Conservation (phyloP, 2,329 filamentous ascomycete species). For the Xenoacremonium recifei region DNA sequence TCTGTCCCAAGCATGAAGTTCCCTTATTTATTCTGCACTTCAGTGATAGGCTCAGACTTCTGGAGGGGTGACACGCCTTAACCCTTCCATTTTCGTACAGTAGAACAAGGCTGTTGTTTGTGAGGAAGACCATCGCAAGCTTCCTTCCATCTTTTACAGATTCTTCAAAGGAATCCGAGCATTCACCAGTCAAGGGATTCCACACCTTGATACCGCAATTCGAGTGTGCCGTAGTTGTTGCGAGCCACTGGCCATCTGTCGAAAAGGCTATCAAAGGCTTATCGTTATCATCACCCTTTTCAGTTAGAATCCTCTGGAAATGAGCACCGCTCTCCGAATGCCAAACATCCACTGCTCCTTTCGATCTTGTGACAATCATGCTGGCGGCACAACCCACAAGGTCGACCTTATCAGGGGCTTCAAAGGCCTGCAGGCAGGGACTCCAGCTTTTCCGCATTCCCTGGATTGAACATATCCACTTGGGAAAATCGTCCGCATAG, state of each 20-base stretch:
- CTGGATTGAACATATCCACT: background rate
- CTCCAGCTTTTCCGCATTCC: background rate
- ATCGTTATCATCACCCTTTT: background rate
- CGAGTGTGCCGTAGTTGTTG: background rate
- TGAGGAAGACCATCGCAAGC: background rate
- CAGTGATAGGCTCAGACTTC: too few relatives aligned
- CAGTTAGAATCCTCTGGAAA: background rate
- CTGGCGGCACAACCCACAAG: background rate
- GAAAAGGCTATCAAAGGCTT: background rate
- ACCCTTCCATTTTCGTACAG: too few relatives aligned
- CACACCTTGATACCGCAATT: background rate
- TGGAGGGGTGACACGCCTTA: too few relatives aligned
- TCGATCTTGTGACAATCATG: background rate
- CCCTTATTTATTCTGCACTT: too few relatives aligned
- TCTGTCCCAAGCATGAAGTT: background rate
- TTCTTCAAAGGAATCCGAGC: background rate
- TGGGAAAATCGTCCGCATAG: slow-evolving; percentile 3
- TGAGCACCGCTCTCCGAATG: background rate
- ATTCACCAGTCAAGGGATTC: background rate
- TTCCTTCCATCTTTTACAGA: background rate
- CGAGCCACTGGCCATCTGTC: background rate
- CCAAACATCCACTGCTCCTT: background rate
- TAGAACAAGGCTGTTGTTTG: too few relatives aligned
- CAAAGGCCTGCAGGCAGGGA: background rate
- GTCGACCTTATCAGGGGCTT: background rate